A percentile compares a stretch with the other conserved stretches of the same genome.
phyloP scores from a whole-genome alignment of 1,284 basidiomycete genomes.

The Waitea zeae region DNA sequence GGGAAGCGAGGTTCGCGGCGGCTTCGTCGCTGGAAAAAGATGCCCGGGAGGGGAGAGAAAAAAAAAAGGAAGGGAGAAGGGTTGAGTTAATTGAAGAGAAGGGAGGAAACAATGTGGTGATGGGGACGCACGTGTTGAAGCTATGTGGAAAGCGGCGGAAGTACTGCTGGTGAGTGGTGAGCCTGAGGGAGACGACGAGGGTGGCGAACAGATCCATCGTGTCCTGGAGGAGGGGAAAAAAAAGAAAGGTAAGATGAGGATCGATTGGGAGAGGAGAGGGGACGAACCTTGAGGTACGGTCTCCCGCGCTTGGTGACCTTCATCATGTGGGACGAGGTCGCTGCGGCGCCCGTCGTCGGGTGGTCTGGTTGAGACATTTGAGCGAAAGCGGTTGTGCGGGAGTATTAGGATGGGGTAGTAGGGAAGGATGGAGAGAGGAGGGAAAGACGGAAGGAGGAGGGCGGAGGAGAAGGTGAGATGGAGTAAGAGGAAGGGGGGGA shows the following conservation, averaged over 20 bases:
- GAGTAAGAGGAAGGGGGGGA: constrained; percentile 5
- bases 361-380: constrained; percentile 21
- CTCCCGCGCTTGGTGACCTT: constrained; percentile 90
- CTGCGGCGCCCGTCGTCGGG: constrained; percentile 10
- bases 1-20: constrained; percentile 80
- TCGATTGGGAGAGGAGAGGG: constrained; percentile 3
- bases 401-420: not conserved
- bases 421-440: constrained; percentile 5
- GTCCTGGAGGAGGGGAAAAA: constrained; percentile 66
- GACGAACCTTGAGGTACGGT: constrained; percentile 75
- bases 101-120: constrained; percentile 1
- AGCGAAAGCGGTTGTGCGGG: constrained; percentile 10
- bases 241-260: constrained; percentile 6
- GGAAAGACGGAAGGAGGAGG: constrained; percentile 5
- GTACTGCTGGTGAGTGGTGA: constrained; percentile 85
- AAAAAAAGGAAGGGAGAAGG: no score
- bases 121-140: constrained; percentile 73
- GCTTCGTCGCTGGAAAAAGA: constrained; percentile 93
- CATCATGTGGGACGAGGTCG: constrained; percentile 82
- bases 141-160: constrained; percentile 91
- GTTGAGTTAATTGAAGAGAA: not conserved
- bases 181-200: constrained; percentile 83
- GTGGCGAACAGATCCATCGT: constrained; percentile 97
- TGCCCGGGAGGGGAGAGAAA: constrained; percentile 8
- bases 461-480: constrained; percentile 2